Evolutionary conservation across 176 grass and related monocot species (phyloP).

Genomic region (Puccinellia tenuiflora): DNA sequence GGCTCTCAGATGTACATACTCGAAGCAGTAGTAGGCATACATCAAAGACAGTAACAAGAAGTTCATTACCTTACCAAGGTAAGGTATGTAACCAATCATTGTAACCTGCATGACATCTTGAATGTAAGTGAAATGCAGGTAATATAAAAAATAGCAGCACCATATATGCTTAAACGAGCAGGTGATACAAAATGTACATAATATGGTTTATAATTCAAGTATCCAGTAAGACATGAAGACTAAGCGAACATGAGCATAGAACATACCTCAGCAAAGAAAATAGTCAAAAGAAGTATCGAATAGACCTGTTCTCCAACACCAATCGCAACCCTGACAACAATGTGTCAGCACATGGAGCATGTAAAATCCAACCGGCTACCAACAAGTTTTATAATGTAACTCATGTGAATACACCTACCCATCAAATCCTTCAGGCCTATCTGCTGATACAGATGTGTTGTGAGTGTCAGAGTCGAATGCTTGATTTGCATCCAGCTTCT

Average conservation of each 20-base stretch:
- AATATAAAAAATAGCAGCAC: background rate
- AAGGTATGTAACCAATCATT: conserved; percentile 71
- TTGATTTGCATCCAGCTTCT: conserved; percentile 29
- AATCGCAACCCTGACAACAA: conserved; percentile 59
- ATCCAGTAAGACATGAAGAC: background rate
- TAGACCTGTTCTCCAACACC: conserved; percentile 91
- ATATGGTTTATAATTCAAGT: background rate
- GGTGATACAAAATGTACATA: background rate
- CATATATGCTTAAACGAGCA: background rate
- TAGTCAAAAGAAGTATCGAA: conserved; percentile 71
- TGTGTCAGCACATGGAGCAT: conserved; percentile 19
- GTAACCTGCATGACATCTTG: conserved; percentile 57
- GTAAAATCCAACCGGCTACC: conserved; percentile 3
- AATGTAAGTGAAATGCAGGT: conserved; percentile 10
- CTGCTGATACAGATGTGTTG: conserved; percentile 32
- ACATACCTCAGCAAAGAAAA: conserved; percentile 97
- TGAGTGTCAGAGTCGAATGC: conserved; percentile 28
- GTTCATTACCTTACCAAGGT: conserved; percentile 77
- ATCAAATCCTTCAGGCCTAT: conserved; percentile 72
- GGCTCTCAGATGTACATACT: conserved; percentile 46
- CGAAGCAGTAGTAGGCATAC: conserved; percentile 98
- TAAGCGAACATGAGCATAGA: conserved; percentile 13
- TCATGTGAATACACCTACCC: conserved; percentile 41
- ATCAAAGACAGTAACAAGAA: conserved; percentile 90
- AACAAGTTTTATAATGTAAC: background rate